Base-by-base conservation (phyloP, 257 asterid species). In the Solanum sejunctum region DNA sequence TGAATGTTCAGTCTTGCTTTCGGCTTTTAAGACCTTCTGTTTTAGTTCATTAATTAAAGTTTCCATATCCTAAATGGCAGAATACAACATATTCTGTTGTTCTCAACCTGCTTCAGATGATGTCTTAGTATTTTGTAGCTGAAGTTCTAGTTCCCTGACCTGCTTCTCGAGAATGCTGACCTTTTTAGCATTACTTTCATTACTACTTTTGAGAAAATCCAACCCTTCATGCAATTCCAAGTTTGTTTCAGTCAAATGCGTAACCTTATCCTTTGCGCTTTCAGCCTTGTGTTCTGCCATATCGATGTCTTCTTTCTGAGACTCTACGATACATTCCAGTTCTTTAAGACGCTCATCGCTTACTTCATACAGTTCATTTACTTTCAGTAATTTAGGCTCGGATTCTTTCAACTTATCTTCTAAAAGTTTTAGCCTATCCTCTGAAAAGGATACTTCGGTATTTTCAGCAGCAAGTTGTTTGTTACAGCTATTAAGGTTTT, bases 211-310 rank as follows among this genome's bases (percentile, higher is more conserved):
- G 87, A 93, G 92, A 85, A 95, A 94, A 8, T 87, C 89, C 54
- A 96, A 87, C 88, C 93, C 99, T 63, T 95, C 99, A 0, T 93
- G 88, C 18, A 93, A 85, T 87, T 95, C 99, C 71, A 92, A 80
- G 86, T 96, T 96, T 10, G 93, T 88, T 32, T 96, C 98, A 0
- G 93, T 88, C 75, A 96, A 88, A n/a, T 93, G 95, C 1, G 93
- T 45, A 54, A 87, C n/a, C 90, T 84, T 90, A 28, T 85, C 84
- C 58, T 86, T 91, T n/a, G 91, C 91, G 26, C 10, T 84, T 23
- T 88, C 90, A 12, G 91, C 90, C 84, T 89, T 84, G 69, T 77
- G 82, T 83, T 84, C 92, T 0, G 83, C 60, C 21, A 61, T 84
- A 70, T 86, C 85, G n/a, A 84, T 80, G 26, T 87, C 88, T 83